Evolutionary conservation across 805 yeast species (phyloP).

Genomic region (Wickerhamomyces queroliae): DNA sequence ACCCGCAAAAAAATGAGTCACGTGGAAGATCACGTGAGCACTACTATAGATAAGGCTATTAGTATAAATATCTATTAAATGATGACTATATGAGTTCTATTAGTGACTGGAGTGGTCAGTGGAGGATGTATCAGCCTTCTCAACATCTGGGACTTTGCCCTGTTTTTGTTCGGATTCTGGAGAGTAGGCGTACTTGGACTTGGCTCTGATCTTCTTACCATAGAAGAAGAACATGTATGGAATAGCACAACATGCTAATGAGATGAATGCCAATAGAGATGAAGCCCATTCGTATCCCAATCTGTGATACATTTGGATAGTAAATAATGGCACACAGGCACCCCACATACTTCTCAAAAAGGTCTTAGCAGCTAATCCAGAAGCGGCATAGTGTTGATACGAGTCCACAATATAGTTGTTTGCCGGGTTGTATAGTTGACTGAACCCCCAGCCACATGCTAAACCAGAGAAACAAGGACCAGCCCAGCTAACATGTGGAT

Average conservation of each 20-base stretch:
- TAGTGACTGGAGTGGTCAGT: no score
- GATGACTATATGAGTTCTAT: no score
- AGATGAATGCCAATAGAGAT: slow-evolving; percentile 58
- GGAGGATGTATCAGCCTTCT: no score
- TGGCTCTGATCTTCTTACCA: slow-evolving; percentile 50
- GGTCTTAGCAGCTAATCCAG: slow-evolving; percentile 72
- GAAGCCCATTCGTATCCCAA: slow-evolving; percentile 82
- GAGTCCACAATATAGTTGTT: slow-evolving; percentile 70
- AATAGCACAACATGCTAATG: slow-evolving; percentile 52
- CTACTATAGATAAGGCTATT: no score
- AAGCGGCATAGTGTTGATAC: slow-evolving; percentile 67
- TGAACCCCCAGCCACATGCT: slow-evolving; percentile 62
- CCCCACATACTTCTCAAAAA: slow-evolving; percentile 64
- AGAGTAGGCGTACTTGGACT: slow-evolving; percentile 58
- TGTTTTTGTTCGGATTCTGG: no score
- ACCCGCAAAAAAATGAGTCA: no score
- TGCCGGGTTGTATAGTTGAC: slow-evolving; percentile 62
- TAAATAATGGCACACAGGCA: slow-evolving; percentile 68
- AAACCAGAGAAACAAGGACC: slow-evolving; percentile 65
- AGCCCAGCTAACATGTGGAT: slow-evolving; percentile 68
- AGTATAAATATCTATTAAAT: no score
- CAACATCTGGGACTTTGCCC: no score
- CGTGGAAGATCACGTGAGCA: no score
- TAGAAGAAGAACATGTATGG: slow-evolving; percentile 39
- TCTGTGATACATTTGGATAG: slow-evolving; percentile 59